phyloP scores from a whole-genome alignment of 352 stramenopile genomes.

The Phytophthora syringae region DNA sequence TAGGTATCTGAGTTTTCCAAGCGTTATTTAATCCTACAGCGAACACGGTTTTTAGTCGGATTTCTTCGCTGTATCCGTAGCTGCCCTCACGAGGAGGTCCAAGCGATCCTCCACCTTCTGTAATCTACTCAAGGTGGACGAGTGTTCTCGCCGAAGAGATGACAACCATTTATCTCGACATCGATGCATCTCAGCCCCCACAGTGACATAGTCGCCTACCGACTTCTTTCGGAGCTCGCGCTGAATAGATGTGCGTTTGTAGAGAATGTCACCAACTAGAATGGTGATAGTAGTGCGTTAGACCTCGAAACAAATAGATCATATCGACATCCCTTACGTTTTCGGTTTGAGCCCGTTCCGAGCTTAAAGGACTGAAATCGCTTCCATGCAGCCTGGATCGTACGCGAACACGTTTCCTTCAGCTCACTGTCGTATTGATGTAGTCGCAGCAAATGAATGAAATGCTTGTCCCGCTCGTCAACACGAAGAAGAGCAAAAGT shows the following conservation, averaged over 20 bases:
- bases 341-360: conserved; percentile 13
- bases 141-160: conserved; percentile 53
- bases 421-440: conserved; percentile 54
- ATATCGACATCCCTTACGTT: conserved; percentile 26
- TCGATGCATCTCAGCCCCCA: conserved; percentile 47
- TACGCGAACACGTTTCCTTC: conserved; percentile 53
- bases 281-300: conserved; percentile 8
- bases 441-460: conserved; percentile 55
- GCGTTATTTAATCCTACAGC: conserved; percentile 29
- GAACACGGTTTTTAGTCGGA: conserved; percentile 5
- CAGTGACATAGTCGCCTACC: conserved; percentile 50
- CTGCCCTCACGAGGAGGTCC: conserved; percentile 36
- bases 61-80: conserved; percentile 21
- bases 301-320: neutral
- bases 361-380: conserved; percentile 24
- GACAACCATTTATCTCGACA: conserved; percentile 55
- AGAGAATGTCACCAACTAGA: conserved; percentile 40
- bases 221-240: conserved; percentile 54
- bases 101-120: conserved; percentile 49
- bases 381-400: conserved; percentile 70
- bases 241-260: conserved; percentile 47
- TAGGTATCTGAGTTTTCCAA: conserved; percentile 54
- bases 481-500: conserved; percentile 62
- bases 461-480: conserved; percentile 61
- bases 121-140: conserved; percentile 47